Conservation (phyloP, 768 basidiomycete genomes). For the Tricholoma matsutake region DNA sequence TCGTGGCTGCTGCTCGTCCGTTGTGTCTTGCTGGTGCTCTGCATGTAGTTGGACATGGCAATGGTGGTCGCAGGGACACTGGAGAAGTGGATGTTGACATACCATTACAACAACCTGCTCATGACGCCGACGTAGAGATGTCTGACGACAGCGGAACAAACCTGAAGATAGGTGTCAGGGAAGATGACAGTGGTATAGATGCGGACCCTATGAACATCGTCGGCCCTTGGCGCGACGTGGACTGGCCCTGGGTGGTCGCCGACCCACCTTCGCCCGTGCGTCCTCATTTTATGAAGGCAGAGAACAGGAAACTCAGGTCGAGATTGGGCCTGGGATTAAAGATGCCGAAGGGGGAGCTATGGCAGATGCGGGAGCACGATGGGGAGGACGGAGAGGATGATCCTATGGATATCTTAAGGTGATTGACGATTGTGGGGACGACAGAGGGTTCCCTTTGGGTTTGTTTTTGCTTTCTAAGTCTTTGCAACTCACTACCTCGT, state of each 20-base stretch:
- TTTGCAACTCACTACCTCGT: not conserved
- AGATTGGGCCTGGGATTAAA: not conserved
- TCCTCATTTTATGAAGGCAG: slow-evolving; percentile 18
- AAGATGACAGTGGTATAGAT: not conserved
- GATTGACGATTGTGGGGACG: not conserved
- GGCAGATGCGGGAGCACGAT: slow-evolving; percentile 14
- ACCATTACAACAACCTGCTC: slow-evolving; percentile 13
- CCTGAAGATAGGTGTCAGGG: not conserved
- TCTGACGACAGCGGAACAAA: not conserved
- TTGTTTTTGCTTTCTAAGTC: not conserved
- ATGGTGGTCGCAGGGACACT: not conserved
- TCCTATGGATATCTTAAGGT: slow-evolving; percentile 14
- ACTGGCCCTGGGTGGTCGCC: slow-evolving; percentile 35
- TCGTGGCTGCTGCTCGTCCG: slow-evolving; percentile 14
- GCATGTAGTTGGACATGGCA: not conserved
- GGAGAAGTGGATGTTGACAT: slow-evolving; percentile 21
- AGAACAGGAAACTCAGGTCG: not conserved
- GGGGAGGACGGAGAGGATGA: slow-evolving; percentile 19
- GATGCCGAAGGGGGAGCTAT: slow-evolving; percentile 5
- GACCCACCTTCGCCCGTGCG: slow-evolving; percentile 36
- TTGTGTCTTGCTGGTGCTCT: not conserved
- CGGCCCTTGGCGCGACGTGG: slow-evolving; percentile 24
- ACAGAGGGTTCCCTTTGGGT: not conserved
- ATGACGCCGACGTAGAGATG: slow-evolving; percentile 9
- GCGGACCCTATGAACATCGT: slow-evolving; percentile 13